phyloP scores from a whole-genome alignment of 257 asterid species.

The Solanum lycopersicoides region DNA sequence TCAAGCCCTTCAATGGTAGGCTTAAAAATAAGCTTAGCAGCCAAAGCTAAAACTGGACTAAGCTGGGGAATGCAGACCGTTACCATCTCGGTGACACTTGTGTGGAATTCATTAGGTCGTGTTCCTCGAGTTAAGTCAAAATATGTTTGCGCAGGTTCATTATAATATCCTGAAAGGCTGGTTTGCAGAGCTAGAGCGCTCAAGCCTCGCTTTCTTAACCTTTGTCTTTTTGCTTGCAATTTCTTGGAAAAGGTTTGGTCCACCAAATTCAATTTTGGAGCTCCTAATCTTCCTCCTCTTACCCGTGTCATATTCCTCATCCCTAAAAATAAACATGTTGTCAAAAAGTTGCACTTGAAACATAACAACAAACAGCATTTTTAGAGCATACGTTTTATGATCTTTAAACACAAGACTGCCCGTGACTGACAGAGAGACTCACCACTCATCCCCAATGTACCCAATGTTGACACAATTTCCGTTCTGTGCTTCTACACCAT shows the following conservation, averaged over 20 bases:
- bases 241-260: slow-evolving; percentile 79
- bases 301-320: slow-evolving; percentile 90
- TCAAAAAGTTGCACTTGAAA: not conserved
- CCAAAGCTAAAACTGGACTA: not conserved
- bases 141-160: not conserved
- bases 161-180: slow-evolving; percentile 57
- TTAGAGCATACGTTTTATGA: not conserved
- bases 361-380: not conserved
- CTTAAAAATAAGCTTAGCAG: not conserved
- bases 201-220: slow-evolving; percentile 33
- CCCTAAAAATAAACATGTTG: slow-evolving; percentile 35
- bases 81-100: not conserved
- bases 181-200: slow-evolving; percentile 25
- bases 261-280: slow-evolving; percentile 32
- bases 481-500: slow-evolving; percentile 13
- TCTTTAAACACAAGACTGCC: not conserved
- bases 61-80: not conserved
- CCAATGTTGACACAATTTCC: slow-evolving; percentile 41
- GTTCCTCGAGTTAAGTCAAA: not conserved
- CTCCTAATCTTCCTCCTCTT: slow-evolving; percentile 79
- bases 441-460: slow-evolving; percentile 85
- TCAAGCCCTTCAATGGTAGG: not conserved
- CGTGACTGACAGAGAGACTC: slow-evolving; percentile 11
- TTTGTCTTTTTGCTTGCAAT: slow-evolving; percentile 34
- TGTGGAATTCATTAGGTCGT: not conserved